These are phyloP conservation scores for Pythium scleroteichum DNA, from an alignment of 352 stramenopile species.

Conservation along the genomic window DNA sequence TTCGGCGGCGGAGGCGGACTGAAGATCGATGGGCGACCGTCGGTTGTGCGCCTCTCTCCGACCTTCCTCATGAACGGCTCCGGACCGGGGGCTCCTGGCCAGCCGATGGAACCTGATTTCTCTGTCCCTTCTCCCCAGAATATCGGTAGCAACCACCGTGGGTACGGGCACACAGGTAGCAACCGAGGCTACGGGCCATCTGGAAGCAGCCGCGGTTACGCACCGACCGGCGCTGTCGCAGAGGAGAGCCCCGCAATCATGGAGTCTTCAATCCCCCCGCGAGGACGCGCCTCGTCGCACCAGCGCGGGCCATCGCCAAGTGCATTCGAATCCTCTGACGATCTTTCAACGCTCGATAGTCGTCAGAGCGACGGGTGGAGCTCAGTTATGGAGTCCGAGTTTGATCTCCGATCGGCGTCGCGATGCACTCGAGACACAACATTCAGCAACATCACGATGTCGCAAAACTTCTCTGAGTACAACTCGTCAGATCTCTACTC, in stretches of 20 bases:
- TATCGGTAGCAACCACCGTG: slow-evolving; percentile 13
- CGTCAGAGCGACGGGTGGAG: slow-evolving; percentile 68
- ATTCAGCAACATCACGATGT: slow-evolving; percentile 56
- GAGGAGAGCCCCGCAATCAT: slow-evolving; percentile 24
- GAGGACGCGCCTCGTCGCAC: slow-evolving; percentile 5
- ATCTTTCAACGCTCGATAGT: slow-evolving; percentile 52
- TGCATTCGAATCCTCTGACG: slow-evolving; percentile 37
- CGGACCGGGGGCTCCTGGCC: slow-evolving; percentile 2
- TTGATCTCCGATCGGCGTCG: slow-evolving; percentile 36
- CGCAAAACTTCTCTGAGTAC: slow-evolving; percentile 43
- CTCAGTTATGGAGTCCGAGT: slow-evolving; percentile 72
- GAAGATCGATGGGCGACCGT: slow-evolving; percentile 40
- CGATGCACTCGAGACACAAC: slow-evolving; percentile 72
- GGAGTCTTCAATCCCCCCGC: slow-evolving; percentile 11
- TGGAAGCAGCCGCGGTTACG: slow-evolving; percentile 3
- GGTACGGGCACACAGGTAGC: too few species aligned
- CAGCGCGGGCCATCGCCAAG: slow-evolving; percentile 22
- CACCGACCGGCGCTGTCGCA: slow-evolving; percentile 5
- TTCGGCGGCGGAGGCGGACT: slow-evolving; percentile 36
- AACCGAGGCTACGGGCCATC: neutral
- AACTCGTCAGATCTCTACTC: slow-evolving; percentile 17
- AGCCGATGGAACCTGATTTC: slow-evolving; percentile 15
- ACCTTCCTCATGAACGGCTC: slow-evolving; percentile 29
- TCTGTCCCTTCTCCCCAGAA: slow-evolving; percentile 13
- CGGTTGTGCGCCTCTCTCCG: slow-evolving; percentile 51